Evolutionary conservation across 306 rosid species (phyloP), one percentile per base, ranked within the genome.

Genomic region (Vigna reflexopilosa): DNA sequence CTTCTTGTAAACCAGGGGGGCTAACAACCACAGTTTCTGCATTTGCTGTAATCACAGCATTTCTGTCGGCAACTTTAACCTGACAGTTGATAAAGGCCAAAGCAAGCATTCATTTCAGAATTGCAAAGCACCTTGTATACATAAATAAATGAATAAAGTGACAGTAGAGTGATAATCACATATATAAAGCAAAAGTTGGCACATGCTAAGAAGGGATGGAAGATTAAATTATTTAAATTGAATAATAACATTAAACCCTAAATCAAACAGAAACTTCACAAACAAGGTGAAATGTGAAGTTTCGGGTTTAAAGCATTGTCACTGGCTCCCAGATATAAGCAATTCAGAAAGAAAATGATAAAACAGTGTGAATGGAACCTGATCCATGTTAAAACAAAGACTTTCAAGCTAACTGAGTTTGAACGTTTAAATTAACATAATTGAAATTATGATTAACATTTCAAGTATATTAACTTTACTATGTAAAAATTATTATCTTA

Each of bases 11-110:
- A 78, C 98, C 91, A 78, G 82, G 84, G 50, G 97, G 97, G 56
- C 69, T 88, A 80, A 81, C 93, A 78, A 83, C 98, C 66, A 87
- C 85, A n/a, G 98, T 92, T 89, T 95, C 98, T 69, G 97, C 91
- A 71, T 95, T 93, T 63, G 90, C 76, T 47, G 98, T 92, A 55
- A 82, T 67, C 72, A 95, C 90, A 1, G 90, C 85, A 19, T 90
- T 94, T 86, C 97, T 83, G 57, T 95, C 93, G 3, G 73, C 85
- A 70, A 92, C 98, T 85, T 92, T 89, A 38, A 91, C 97, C 98
- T 95, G 84, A 73, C 58, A 83, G 52, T 71, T 28, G 30, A 77
- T 52, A 79, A 77, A 68, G 73, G 36, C 51, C 62, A 51, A n/a
- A 16, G 11, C 45, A 22, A 50, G 8, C 30, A 16, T 67, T 75